Evolutionary conservation across 768 basidiomycete species (phyloP).

Genomic region (Obba rivulosa): DNA sequence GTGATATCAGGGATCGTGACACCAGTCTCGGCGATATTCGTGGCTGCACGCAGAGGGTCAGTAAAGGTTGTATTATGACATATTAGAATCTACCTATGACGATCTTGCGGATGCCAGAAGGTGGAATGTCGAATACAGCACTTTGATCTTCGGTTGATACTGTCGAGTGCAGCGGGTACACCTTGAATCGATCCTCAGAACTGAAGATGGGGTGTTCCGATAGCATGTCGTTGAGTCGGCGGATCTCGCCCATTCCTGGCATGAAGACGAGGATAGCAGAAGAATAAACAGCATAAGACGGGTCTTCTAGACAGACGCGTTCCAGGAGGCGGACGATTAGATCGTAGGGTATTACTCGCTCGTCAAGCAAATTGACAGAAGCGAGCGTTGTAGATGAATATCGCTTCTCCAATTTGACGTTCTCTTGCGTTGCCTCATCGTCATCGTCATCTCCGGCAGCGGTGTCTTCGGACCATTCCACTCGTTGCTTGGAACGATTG

Average conservation of each 20-base stretch:
- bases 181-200: slow-evolving; percentile 51
- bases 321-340: slow-evolving; percentile 83
- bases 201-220: slow-evolving; percentile 72
- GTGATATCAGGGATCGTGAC: slow-evolving; percentile 98
- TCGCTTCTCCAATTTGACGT: slow-evolving; percentile 64
- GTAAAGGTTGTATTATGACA: neutral
- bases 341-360: slow-evolving; percentile 86
- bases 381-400: slow-evolving; percentile 71
- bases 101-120: slow-evolving; percentile 79
- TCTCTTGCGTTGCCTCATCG: slow-evolving; percentile 39
- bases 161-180: slow-evolving; percentile 89
- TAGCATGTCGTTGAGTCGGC: slow-evolving; percentile 78
- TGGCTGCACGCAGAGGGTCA: slow-evolving; percentile 56
- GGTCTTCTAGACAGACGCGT: slow-evolving; percentile 69
- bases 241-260: slow-evolving; percentile 92
- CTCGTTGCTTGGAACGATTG: slow-evolving; percentile 51
- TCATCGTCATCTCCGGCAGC: slow-evolving; percentile 63
- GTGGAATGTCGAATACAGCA: slow-evolving; percentile 87
- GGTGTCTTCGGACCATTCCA: slow-evolving; percentile 79
- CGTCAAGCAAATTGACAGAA: slow-evolving; percentile 83
- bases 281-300: slow-evolving; percentile 50
- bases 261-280: slow-evolving; percentile 86
- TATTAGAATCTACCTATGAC: slow-evolving; percentile 65
- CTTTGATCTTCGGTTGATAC: slow-evolving; percentile 89
- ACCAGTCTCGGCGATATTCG: slow-evolving; percentile 94